Percentiles rank a stretch among this genome's conserved stretches.
Conservation (phyloP, 345 rosid species). For the Lepidium sativum region DNA sequence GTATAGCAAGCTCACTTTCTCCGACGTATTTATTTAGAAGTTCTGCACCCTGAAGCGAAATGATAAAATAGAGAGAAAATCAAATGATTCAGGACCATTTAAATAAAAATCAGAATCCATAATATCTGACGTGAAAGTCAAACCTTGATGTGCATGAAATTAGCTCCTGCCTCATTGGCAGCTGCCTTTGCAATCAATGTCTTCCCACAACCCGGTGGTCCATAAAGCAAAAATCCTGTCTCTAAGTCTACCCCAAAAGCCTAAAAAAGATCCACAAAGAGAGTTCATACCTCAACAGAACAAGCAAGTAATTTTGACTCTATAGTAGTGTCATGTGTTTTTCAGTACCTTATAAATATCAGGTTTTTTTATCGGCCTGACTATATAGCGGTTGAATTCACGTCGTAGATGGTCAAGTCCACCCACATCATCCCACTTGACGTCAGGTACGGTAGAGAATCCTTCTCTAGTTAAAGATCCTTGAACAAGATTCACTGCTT, state of each 20-base stretch:
- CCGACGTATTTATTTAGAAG: conserved; percentile 89
- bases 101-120: not conserved
- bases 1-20: conserved; percentile 88
- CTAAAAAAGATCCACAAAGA: conserved; percentile 35
- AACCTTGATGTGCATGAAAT: conserved; percentile 91
- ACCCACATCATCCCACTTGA: conserved; percentile 93
- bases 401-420: conserved; percentile 65
- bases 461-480: conserved; percentile 90
- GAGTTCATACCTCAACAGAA: conserved; percentile 10
- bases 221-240: conserved; percentile 91
- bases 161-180: conserved; percentile 95
- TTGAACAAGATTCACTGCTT: conserved; percentile 64
- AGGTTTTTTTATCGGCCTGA: conserved; percentile 61
- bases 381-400: conserved; percentile 63
- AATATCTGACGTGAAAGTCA: not conserved
- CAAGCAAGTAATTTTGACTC: not conserved
- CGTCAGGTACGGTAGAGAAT: conserved; percentile 74
- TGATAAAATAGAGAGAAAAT: not conserved
- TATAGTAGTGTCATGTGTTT: not conserved
- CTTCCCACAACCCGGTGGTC: conserved; percentile 99
- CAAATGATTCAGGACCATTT: not conserved
- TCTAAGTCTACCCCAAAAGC: conserved; percentile 66
- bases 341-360: conserved; percentile 61
- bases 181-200: conserved; percentile 96
- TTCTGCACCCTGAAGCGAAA: conserved; percentile 72